These are phyloP conservation scores for Didymella pomorum DNA, from an alignment of 2,329 filamentous ascomycete genomes.

Conservation along the genomic window DNA sequence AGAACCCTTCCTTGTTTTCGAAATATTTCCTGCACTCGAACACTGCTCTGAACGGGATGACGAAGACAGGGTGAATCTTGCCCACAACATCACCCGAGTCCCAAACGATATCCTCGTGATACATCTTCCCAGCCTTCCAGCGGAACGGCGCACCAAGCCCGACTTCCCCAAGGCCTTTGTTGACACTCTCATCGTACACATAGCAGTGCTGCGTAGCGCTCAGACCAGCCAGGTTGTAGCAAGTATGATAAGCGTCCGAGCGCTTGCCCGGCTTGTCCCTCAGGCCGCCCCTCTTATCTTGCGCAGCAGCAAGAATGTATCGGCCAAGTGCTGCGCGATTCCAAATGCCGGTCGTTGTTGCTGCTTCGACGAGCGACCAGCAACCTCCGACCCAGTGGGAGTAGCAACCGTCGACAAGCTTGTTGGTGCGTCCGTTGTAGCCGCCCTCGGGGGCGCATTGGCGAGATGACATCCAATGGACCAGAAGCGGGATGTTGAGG, in stretches of 20 bases:
- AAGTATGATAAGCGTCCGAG: conserved; percentile 90
- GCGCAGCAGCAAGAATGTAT: conserved; percentile 90
- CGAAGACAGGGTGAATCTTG: conserved; percentile 83
- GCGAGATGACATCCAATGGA: conserved; percentile 87
- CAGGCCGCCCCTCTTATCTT: conserved; percentile 80
- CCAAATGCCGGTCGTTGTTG: conserved; percentile 67
- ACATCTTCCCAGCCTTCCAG: conserved; percentile 56
- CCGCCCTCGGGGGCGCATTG: conserved; percentile 93
- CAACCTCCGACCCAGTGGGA: conserved; percentile 97
- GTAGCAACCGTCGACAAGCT: conserved; percentile 97
- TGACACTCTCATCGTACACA: conserved; percentile 54
- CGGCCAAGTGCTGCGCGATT: conserved; percentile 84
- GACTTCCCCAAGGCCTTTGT: conserved; percentile 36
- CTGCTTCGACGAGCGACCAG: conserved; percentile 89
- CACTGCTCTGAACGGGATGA: conserved; percentile 76
- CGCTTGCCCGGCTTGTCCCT: conserved; percentile 91
- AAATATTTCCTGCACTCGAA: conserved; percentile 72
- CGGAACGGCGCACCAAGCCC: conserved; percentile 53
- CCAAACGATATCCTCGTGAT: conserved; percentile 65
- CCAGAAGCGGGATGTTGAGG: conserved; percentile 77
- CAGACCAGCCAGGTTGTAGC: conserved; percentile 87
- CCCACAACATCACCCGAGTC: conserved; percentile 74
- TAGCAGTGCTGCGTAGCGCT: conserved; percentile 78
- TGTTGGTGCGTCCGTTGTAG: conserved; percentile 93
- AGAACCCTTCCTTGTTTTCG: conserved; percentile 65